These are phyloP conservation scores for Alternaria postmessia DNA, from an alignment of 2,329 filamentous ascomycete species.

Conservation along the genomic window DNA sequence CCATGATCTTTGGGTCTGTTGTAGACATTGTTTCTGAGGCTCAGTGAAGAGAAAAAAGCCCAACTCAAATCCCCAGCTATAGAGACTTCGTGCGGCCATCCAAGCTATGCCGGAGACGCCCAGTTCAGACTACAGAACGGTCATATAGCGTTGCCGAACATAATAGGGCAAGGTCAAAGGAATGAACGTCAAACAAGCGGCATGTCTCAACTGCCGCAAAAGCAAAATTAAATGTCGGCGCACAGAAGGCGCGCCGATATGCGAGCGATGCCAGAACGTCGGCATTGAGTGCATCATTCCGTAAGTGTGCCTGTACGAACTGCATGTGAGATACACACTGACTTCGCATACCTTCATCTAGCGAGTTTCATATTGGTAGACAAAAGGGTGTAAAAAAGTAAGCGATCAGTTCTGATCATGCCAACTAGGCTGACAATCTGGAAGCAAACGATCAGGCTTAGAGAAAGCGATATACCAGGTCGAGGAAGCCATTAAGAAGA, in stretches of 20 bases:
- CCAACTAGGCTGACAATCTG: constrained; percentile 11
- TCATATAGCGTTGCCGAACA: not conserved
- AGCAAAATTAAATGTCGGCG: constrained; percentile 71
- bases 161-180: not conserved
- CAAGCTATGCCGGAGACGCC: constrained; percentile 5
- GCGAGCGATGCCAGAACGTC: constrained; percentile 68
- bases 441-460: constrained; percentile 75
- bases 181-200: constrained; percentile 55
- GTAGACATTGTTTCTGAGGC: not conserved
- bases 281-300: constrained; percentile 70
- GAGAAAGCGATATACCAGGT: constrained; percentile 79
- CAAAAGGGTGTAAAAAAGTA: constrained; percentile 82
- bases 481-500: constrained; percentile 66
- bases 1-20: not conserved
- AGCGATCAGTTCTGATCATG: constrained; percentile 23
- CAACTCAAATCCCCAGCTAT: not conserved
- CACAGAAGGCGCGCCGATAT: constrained; percentile 63
- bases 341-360: not conserved
- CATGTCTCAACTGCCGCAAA: constrained; percentile 69
- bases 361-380: constrained; percentile 72
- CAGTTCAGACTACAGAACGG: not conserved
- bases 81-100: not conserved
- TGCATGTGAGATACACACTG: not conserved
- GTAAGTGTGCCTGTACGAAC: not conserved
- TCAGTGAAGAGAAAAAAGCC: not conserved